Evolutionary conservation across 2,329 filamentous ascomycete genomes (phyloP).

Genomic region (Diatrype stigma): DNA sequence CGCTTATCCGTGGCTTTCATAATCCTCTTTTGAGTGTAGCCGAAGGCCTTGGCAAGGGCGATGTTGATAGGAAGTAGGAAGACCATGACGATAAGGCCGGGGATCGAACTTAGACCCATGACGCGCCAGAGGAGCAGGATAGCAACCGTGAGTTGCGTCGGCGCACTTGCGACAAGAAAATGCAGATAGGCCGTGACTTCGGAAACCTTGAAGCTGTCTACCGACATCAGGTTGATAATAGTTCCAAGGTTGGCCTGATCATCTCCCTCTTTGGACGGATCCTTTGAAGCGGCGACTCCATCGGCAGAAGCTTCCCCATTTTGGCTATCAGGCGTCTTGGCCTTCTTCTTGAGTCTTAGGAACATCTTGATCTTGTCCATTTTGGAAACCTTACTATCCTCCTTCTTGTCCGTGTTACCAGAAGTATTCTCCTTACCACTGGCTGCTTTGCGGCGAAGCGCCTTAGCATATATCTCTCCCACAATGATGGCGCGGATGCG

Average conservation of each 20-base stretch:
- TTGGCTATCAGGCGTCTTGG: constrained; percentile 29
- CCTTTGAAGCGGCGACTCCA: constrained; percentile 25
- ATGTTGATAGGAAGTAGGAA: constrained; percentile 89
- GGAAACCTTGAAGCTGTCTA: constrained; percentile 97
- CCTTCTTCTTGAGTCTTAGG: constrained; percentile 59
- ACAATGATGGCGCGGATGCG: constrained; percentile 91
- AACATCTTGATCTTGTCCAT: constrained; percentile 49
- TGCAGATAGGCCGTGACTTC: constrained; percentile 94
- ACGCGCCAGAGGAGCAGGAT: constrained; percentile 81
- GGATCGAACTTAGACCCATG: constrained; percentile 88
- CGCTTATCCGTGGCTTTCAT: constrained; percentile 91
- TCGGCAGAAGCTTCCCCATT: constrained; percentile 35
- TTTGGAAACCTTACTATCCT: constrained; percentile 32
- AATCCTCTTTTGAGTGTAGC: constrained; percentile 82
- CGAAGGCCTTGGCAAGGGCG: constrained; percentile 79
- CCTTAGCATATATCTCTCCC: constrained; percentile 95
- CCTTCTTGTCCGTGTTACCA: constrained; percentile 49
- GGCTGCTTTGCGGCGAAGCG: constrained; percentile 83
- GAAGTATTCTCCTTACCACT: constrained; percentile 71
- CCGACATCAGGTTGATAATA: constrained; percentile 99
- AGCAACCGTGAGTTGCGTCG: constrained; percentile 80
- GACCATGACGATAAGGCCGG: constrained; percentile 86
- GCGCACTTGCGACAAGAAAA: constrained; percentile 89
- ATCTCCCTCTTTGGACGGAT: constrained; percentile 41
- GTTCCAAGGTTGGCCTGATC: constrained; percentile 88